Percentiles rank a stretch among this genome's conserved stretches.
These are phyloP conservation scores for Vitis amurensis DNA, from an alignment of 164 flowering plant genomes.

Conservation along the genomic window DNA sequence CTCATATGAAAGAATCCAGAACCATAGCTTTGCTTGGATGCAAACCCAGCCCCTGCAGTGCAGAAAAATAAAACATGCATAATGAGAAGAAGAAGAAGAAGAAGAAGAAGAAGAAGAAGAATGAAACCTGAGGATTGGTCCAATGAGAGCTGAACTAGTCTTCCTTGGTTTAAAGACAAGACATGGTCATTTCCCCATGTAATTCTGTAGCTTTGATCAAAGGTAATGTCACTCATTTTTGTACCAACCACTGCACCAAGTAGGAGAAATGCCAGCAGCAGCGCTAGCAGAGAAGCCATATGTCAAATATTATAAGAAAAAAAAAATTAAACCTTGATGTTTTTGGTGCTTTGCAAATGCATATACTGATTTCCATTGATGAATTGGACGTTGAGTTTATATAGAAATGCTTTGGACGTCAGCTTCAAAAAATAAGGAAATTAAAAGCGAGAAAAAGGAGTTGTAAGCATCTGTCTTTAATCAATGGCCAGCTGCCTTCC, in stretches of 20 bases:
- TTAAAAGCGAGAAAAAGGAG: not conserved
- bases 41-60: constrained; percentile 56
- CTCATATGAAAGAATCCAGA: constrained; percentile 56
- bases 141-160: constrained; percentile 48
- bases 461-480: not conserved
- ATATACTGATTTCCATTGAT: too few species aligned
- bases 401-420: not conserved
- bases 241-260: constrained; percentile 7
- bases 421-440: not conserved
- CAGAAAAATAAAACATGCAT: not conserved
- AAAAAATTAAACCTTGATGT: too few species aligned
- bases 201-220: constrained; percentile 36
- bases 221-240: constrained; percentile 1
- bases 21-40: constrained; percentile 41
- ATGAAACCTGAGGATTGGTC: constrained; percentile 40
- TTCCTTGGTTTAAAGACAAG: constrained; percentile 30
- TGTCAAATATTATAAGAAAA: too few species aligned
- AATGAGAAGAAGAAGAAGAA: not conserved
- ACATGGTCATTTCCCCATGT: constrained; percentile 47
- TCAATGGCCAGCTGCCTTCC: not conserved
- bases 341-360: not conserved
- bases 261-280: constrained; percentile 4
- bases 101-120: not conserved
- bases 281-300: constrained; percentile 5
- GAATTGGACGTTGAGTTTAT: not conserved